Evolutionary conservation across 2,329 filamentous ascomycete species (phyloP).

Genomic region (Reticulascus tulasneorum): DNA sequence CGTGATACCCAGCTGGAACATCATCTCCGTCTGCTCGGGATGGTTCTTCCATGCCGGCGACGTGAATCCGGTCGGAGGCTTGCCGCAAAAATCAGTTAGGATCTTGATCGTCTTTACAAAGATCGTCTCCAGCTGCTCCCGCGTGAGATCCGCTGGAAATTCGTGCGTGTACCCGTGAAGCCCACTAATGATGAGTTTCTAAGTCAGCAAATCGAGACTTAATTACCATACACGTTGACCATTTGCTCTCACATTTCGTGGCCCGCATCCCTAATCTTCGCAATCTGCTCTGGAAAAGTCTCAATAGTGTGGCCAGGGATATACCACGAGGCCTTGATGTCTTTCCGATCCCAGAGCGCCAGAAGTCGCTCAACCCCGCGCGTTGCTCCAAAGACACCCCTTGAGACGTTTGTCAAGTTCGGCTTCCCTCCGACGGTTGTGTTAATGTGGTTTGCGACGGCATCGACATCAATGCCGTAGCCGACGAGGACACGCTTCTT

Average conservation of each 20-base stretch:
- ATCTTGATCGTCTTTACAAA: conserved; percentile 17
- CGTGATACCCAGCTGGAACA: conserved; percentile 36
- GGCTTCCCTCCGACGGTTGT: too few relatives aligned
- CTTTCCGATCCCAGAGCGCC: conserved; percentile 12
- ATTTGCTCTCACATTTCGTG: conserved; percentile 13
- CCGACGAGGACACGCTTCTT: conserved; percentile 36
- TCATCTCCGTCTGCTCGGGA: conserved; percentile 29
- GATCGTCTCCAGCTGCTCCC: conserved; percentile 14
- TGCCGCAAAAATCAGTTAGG: conserved; percentile 27
- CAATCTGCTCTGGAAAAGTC: conserved; percentile 16
- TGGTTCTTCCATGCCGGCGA: conserved; percentile 37
- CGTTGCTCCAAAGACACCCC: conserved; percentile 16
- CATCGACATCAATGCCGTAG: conserved; percentile 72
- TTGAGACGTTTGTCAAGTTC: conserved; percentile 10
- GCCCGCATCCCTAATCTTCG: conserved; percentile 15
- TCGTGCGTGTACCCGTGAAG: conserved; percentile 18
- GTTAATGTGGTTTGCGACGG: too few relatives aligned
- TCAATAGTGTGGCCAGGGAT: conserved; percentile 16
- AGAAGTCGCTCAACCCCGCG: conserved; percentile 16
- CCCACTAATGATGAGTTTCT: conserved; percentile 1
- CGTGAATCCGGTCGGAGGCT: conserved; percentile 36
- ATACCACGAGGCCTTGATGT: conserved; percentile 16
- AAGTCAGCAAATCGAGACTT: too few relatives aligned
- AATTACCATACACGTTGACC: not conserved
- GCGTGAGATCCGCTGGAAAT: conserved; percentile 12